Evolutionary conservation across 2,329 filamentous ascomycete species (phyloP).

Genomic region (Colletotrichum somersetense): DNA sequence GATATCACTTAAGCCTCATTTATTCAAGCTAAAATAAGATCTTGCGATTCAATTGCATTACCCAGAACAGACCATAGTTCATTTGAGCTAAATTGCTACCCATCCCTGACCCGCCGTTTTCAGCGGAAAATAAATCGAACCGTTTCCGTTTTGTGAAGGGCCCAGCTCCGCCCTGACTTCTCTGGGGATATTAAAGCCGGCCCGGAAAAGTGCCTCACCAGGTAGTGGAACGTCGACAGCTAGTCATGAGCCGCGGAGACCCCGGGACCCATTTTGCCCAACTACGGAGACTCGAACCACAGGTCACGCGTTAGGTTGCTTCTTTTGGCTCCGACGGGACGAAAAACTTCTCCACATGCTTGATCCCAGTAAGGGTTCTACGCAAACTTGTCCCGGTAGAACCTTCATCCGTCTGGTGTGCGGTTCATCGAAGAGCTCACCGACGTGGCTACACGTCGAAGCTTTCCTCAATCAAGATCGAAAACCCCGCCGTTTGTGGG

Average conservation of each 20-base stretch:
- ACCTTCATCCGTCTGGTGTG: slow-evolving; percentile 1
- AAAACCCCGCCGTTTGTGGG: slow-evolving; percentile 8
- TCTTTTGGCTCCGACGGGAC: neutral
- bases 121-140: slow-evolving; percentile 25
- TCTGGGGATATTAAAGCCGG: slow-evolving; percentile 13
- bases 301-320: slow-evolving; percentile 17
- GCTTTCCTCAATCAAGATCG: neutral
- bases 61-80: neutral
- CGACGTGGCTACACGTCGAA: slow-evolving; percentile 20
- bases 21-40: neutral
- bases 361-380: slow-evolving; percentile 10
- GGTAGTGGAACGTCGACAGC: neutral
- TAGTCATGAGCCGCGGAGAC: slow-evolving; percentile 34
- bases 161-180: slow-evolving; percentile 23
- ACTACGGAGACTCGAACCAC: neutral
- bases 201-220: neutral
- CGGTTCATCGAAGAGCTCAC: neutral
- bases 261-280: slow-evolving; percentile 14
- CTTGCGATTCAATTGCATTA: neutral
- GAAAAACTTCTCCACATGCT: neutral
- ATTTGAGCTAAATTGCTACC: slow-evolving; percentile 20
- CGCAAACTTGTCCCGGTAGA: neutral
- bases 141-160: neutral
- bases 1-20: slow-evolving; percentile 33
- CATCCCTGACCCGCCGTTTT: slow-evolving; percentile 8